phyloP scores from a whole-genome alignment of 768 basidiomycete species.

The Austroboletus eburneus region DNA sequence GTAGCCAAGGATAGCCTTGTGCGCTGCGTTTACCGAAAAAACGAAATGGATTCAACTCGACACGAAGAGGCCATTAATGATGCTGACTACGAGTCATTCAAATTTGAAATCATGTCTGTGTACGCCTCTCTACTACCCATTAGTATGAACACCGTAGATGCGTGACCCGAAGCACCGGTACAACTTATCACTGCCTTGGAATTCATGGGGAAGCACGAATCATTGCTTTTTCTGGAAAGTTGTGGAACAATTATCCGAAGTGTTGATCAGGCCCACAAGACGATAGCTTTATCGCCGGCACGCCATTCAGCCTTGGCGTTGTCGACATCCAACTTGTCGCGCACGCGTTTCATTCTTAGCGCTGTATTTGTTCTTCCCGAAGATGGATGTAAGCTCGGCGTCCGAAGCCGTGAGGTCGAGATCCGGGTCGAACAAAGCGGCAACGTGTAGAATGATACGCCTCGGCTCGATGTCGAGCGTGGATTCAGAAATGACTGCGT shows the following conservation, averaged over 20 bases:
- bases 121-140: background rate
- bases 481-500: constrained; percentile 39
- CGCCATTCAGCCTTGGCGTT: constrained; percentile 65
- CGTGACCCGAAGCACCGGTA: background rate
- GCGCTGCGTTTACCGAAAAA: too few species aligned
- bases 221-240: background rate
- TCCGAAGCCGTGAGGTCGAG: constrained; percentile 56
- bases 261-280: constrained; percentile 40
- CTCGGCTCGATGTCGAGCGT: constrained; percentile 65
- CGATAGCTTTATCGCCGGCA: constrained; percentile 47
- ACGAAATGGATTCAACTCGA: too few species aligned
- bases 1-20: too few species aligned
- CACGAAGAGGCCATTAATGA: background rate
- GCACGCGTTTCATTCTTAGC: constrained; percentile 53
- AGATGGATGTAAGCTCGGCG: constrained; percentile 41
- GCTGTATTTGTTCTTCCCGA: constrained; percentile 24
- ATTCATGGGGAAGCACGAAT: background rate
- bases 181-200: background rate
- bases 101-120: background rate
- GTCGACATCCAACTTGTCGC: constrained; percentile 60
- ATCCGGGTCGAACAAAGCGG: constrained; percentile 47
- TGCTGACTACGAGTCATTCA: background rate
- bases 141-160: background rate
- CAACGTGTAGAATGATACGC: constrained; percentile 50
- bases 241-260: background rate